Evolutionary conservation across 1,284 basidiomycete genomes (phyloP), one percentile per base, ranked within the genome.

Genomic region (Puccinia polysora): DNA sequence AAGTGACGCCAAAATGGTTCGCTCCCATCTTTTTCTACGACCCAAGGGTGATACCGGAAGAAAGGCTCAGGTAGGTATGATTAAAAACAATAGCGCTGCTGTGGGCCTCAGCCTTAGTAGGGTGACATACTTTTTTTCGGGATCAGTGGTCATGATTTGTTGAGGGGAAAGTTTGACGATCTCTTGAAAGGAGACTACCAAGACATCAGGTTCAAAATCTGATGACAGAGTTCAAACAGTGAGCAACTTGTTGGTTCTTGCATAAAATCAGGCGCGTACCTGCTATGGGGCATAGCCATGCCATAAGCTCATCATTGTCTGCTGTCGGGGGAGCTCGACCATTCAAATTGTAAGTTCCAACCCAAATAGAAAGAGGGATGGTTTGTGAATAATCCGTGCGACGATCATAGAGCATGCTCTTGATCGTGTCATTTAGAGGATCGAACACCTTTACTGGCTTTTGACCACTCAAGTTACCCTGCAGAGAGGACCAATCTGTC

Each of bases 311-410:
- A 80, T 97, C 94, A 2, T 86, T 85, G 38, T 40, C 56, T 7
- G 77, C 76, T 3, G 92, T 88, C 30, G 87, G 83, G 14, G 65
- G 65, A 28, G 52, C 25, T 83, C 89, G 85, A 56, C 93, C 96
- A 77, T 96, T 96, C 74, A 98, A 81, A 80, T 99, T 98, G 90
- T 91, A 98, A 0, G 95, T 97, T 4, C 96, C 95, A 20, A 85
- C 83, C 78, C 91, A 94, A 47, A 97, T 84, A 0, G 84, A 85
- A 71, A 89, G 86, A n/a, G 84, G 81, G 63, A 85, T 86, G 6
- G 85, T 86, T 0, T 86, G 85, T 0, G 94, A 95, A 80, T 95
- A 99, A 80, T 98, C 95, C 4, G 84, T 80, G 67, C 77, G 86
- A 86, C 90, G 83, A 78, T 86, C 84, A 75, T 86, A 82, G 68